Conservation (phyloP, 345 rosid species). For the Ceriops tagal region DNA sequence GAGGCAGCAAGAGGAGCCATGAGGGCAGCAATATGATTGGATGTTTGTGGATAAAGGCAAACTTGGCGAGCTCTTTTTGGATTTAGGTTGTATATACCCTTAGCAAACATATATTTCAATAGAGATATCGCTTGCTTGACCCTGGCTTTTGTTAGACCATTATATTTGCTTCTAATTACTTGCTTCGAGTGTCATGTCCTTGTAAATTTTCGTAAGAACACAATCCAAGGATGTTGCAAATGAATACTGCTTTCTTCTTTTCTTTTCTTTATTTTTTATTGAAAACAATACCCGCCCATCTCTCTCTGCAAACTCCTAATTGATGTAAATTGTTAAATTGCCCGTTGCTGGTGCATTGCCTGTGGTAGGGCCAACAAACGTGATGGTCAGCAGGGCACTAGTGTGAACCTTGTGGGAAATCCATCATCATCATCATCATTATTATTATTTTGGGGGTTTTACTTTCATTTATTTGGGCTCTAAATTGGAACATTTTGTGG, state of each 20-base stretch:
- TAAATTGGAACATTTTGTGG: too few species aligned
- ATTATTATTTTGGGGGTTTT: too few species aligned
- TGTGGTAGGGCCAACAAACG: too few species aligned
- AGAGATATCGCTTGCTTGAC: background rate
- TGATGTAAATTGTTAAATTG: too few species aligned
- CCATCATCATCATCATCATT: too few species aligned
- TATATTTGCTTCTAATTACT: background rate
- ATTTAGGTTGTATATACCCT: slow-evolving; percentile 18
- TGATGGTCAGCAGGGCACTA: too few species aligned
- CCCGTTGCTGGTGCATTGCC: too few species aligned
- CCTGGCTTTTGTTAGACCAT: background rate
- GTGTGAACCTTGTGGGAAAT: too few species aligned
- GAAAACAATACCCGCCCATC: too few species aligned
- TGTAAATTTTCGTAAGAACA: slow-evolving; percentile 6
- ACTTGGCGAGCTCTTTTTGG: background rate
- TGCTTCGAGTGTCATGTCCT: background rate
- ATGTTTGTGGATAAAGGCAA: too few species aligned
- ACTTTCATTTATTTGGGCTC: too few species aligned
- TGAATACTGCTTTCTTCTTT: background rate
- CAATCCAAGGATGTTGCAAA: background rate
- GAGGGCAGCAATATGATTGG: slow-evolving; percentile 24
- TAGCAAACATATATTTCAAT: slow-evolving; percentile 4
- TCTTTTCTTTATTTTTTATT: background rate
- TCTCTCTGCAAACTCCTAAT: too few species aligned
- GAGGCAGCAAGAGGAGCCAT: slow-evolving; percentile 37